phyloP scores from a whole-genome alignment of 768 basidiomycete species.

The Lactarius indigo region DNA sequence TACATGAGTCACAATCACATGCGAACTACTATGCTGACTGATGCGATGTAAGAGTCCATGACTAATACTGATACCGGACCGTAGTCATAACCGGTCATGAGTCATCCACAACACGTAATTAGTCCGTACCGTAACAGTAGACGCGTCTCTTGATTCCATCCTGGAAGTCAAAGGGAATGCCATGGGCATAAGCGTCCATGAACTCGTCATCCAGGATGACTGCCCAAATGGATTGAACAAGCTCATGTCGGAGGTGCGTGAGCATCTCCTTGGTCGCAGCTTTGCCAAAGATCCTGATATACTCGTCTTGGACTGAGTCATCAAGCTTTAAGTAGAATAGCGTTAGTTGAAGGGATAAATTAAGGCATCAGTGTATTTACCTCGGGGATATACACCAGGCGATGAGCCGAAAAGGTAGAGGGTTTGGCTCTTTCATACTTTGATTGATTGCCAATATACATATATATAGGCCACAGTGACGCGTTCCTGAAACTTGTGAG shows the following conservation, averaged over 20 bases:
- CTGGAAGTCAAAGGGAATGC: constrained; percentile 29
- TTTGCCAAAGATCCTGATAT: too few species aligned
- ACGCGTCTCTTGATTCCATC: constrained; percentile 30
- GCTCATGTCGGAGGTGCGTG: constrained; percentile 33
- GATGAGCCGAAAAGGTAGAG: constrained; percentile 11
- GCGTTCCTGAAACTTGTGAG: constrained; percentile 31
- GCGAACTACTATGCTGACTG: too few species aligned
- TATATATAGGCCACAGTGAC: constrained; percentile 28
- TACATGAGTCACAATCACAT: too few species aligned
- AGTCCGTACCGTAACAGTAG: too few species aligned
- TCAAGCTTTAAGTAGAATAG: constrained; percentile 28
- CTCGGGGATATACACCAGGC: background rate
- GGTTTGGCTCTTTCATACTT: constrained; percentile 26
- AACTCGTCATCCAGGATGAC: constrained; percentile 29
- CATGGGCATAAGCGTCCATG: constrained; percentile 29
- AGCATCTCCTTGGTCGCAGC: constrained; percentile 18
- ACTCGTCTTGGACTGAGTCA: constrained; percentile 31
- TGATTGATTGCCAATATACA: too few species aligned
- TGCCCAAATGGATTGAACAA: constrained; percentile 33
- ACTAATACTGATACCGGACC: too few species aligned
- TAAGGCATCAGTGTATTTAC: too few species aligned
- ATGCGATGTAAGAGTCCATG: too few species aligned
- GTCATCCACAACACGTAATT: too few species aligned
- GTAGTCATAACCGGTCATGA: too few species aligned
- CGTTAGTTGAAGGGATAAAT: too few species aligned